Conservation (phyloP, 2,329 filamentous ascomycete species). For the Fusarium sublunatum region DNA sequence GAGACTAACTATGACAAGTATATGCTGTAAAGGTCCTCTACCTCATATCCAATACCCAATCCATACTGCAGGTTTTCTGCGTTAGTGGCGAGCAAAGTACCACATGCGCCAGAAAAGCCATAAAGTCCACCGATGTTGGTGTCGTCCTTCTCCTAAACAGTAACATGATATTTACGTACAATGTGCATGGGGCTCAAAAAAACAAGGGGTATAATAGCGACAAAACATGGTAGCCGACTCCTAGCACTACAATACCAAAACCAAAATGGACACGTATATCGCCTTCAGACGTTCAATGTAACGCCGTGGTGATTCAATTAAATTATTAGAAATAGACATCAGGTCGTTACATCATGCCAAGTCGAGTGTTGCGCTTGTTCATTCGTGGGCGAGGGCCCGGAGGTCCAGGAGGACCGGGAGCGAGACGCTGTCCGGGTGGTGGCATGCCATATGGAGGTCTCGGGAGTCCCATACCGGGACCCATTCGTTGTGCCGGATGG, state of each 20-base stretch:
- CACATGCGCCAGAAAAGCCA: background rate
- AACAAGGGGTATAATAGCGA: conserved; percentile 44
- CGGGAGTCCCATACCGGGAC: conserved; percentile 39
- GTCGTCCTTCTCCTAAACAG: conserved; percentile 1
- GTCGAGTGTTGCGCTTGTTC: conserved; percentile 71
- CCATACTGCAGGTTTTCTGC: conserved; percentile 10
- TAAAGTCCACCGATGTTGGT: conserved; percentile 5
- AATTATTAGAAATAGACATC: conserved; percentile 19
- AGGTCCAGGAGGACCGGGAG: conserved; percentile 50
- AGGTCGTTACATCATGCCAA: conserved; percentile 65
- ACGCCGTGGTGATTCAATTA: conserved; percentile 27
- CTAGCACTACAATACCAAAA: conserved; percentile 24
- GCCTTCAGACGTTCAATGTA: conserved; percentile 20
- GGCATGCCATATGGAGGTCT: conserved; percentile 45
- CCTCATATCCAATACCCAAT: conserved; percentile 4
- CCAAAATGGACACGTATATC: conserved; percentile 12
- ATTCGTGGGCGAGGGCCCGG: conserved; percentile 59
- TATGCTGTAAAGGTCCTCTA: conserved; percentile 9
- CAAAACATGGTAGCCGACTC: conserved; percentile 39
- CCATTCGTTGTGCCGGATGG: conserved; percentile 41
- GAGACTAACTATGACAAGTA: conserved; percentile 11
- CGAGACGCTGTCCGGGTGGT: conserved; percentile 36
- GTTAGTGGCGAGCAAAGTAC: background rate
- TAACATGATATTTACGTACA: conserved; percentile 6
- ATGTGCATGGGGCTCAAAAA: conserved; percentile 28